Percentiles rank a stretch among this genome's conserved stretches.
Conservation (phyloP, 257 asterid genomes). For the Solanum neorickii region DNA sequence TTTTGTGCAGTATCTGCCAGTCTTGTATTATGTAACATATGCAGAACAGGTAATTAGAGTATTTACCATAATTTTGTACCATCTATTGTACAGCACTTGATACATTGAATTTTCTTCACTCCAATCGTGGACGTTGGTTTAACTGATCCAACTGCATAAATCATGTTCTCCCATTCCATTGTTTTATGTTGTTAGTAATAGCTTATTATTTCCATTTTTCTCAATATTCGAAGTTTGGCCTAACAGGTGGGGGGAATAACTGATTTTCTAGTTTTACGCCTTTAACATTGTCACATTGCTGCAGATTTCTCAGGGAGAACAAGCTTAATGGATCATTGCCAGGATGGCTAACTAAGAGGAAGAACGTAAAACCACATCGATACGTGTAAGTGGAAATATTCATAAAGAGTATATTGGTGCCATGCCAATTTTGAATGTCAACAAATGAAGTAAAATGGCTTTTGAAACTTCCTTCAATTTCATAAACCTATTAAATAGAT, state of each 20-base stretch:
- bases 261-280: not conserved
- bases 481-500: not conserved
- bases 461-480: not conserved
- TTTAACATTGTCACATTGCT: not conserved
- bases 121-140: not conserved
- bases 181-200: not conserved
- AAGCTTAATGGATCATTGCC: slow-evolving; percentile 1
- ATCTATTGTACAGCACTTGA: not conserved
- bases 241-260: not conserved
- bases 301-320: slow-evolving; percentile 7
- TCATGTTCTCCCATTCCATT: not conserved
- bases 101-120: not conserved
- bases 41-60: not conserved
- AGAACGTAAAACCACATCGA: not conserved
- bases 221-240: not conserved
- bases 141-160: not conserved
- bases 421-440: not conserved
- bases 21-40: not conserved
- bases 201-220: not conserved
- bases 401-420: not conserved
- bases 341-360: not conserved
- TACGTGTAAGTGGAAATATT: not conserved
- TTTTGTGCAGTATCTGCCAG: not conserved
- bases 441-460: not conserved
- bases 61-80: not conserved